Percentiles rank a stretch among this genome's conserved stretches.
Conservation (phyloP, 139 green algal species). For the Tetradesmus lagerheimii region DNA sequence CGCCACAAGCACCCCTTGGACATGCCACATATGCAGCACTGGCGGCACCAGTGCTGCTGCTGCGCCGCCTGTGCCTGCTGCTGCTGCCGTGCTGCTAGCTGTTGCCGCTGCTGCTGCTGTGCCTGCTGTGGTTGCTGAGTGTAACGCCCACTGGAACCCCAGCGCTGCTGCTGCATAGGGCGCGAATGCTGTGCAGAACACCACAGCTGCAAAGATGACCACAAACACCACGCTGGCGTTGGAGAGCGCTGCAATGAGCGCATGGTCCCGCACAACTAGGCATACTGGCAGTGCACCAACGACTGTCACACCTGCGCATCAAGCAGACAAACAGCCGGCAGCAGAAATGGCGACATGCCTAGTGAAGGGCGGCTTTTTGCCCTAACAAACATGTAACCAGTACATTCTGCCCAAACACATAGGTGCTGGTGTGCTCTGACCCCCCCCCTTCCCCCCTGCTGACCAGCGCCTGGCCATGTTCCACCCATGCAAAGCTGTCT, state of each 20-base stretch:
- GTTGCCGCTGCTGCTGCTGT: conserved; percentile 15
- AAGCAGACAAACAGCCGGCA: not conserved
- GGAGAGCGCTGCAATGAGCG: conserved; percentile 72
- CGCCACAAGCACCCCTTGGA: conserved; percentile 68
- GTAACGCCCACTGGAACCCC: not conserved
- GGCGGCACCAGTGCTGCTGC: not conserved
- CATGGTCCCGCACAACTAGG: conserved; percentile 74
- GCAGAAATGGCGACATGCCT: not conserved
- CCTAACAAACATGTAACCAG: too few relatives aligned
- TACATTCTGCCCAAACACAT: not conserved
- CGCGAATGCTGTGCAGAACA: conserved; percentile 59
- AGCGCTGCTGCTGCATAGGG: conserved; percentile 1
- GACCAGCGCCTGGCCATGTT: too few relatives aligned
- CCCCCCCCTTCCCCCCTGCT: too few relatives aligned
- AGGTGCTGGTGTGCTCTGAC: too few relatives aligned
- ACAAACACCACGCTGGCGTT: conserved; percentile 76
- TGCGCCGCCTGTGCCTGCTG: conserved; percentile 1
- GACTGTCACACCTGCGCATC: conserved; percentile 67
- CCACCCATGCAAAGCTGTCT: too few relatives aligned
- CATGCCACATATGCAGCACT: conserved; percentile 23
- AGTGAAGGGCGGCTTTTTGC: too few relatives aligned
- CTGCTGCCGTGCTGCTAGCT: not conserved
- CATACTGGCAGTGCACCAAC: conserved; percentile 76
- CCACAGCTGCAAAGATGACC: conserved; percentile 74
- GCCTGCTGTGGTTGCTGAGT: conserved; percentile 4